Conservation (phyloP, 163 green algal genomes). For the Trebouxiophyceae sp. region DNA sequence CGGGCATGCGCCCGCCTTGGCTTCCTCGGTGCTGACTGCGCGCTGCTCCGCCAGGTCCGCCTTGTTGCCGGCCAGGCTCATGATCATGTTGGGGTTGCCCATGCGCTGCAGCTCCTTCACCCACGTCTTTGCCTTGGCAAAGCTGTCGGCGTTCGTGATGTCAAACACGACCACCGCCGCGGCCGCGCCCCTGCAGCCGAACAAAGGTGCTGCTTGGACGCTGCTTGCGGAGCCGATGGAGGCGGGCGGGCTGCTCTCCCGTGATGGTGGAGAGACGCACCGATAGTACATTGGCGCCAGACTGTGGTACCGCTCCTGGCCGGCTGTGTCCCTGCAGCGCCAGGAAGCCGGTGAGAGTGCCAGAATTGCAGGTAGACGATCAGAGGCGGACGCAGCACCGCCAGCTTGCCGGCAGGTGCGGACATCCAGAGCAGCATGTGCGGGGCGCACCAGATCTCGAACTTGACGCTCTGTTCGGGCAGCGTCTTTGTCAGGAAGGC, state of each 20-base stretch:
- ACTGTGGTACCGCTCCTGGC: conserved; percentile 96
- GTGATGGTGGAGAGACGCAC: too few relatives aligned
- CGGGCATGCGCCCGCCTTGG: conserved; percentile 4
- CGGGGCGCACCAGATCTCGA: conserved; percentile 98
- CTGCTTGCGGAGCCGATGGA: too few relatives aligned
- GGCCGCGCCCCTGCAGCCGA: conserved; percentile 68
- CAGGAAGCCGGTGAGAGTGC: neutral
- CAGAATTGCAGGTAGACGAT: too few relatives aligned
- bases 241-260: too few relatives aligned
- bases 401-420: too few relatives aligned
- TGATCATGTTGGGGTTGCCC: conserved; percentile 87
- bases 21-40: conserved; percentile 24
- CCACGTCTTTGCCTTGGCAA: conserved; percentile 91
- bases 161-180: conserved; percentile 97
- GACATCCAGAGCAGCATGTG: too few relatives aligned
- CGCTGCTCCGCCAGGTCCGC: conserved; percentile 68
- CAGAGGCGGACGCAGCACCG: too few relatives aligned
- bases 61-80: conserved; percentile 97
- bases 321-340: conserved; percentile 81
- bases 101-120: conserved; percentile 86
- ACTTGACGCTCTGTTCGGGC: conserved; percentile 94
- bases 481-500: conserved; percentile 98
- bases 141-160: conserved; percentile 86
- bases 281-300: conserved; percentile 99
- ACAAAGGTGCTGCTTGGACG: too few relatives aligned